Percentiles rank a stretch among this genome's conserved stretches.
Evolutionary conservation across 768 basidiomycete species (phyloP).

Genomic region (Psilocybe sp.): DNA sequence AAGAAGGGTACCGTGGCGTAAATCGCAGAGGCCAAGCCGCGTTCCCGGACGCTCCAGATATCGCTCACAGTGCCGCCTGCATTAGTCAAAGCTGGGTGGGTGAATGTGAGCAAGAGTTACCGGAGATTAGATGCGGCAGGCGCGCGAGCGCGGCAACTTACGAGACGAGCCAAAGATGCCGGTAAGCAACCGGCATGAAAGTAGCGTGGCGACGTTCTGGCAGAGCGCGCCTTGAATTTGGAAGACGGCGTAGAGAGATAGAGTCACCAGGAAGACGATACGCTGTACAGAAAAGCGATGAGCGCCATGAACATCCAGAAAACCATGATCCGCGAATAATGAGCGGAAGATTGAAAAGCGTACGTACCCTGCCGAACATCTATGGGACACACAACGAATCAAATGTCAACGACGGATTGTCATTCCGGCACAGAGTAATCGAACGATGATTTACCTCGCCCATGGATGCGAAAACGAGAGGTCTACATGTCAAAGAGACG

Average conservation of each 20-base stretch:
- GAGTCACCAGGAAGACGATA: slow-evolving; percentile 51
- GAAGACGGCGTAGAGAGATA: slow-evolving; percentile 47
- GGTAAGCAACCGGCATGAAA: slow-evolving; percentile 52
- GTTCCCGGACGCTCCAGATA: slow-evolving; percentile 57
- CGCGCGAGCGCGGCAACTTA: slow-evolving; percentile 20
- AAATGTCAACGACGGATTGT: slow-evolving; percentile 6
- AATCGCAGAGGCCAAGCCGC: slow-evolving; percentile 56
- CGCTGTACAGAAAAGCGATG: slow-evolving; percentile 30
- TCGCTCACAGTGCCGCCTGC: slow-evolving; percentile 57
- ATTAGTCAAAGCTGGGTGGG: slow-evolving; percentile 50
- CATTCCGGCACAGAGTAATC: slow-evolving; percentile 5
- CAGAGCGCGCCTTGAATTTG: slow-evolving; percentile 54
- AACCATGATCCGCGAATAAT: background rate
- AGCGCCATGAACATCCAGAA: background rate
- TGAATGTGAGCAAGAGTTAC: slow-evolving; percentile 1
- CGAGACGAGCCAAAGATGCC: slow-evolving; percentile 60
- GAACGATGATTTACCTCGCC: slow-evolving; percentile 43
- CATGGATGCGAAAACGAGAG: slow-evolving; percentile 55
- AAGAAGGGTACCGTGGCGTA: slow-evolving; percentile 60
- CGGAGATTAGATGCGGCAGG: background rate
- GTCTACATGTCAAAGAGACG: slow-evolving; percentile 24
- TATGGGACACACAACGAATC: slow-evolving; percentile 15
- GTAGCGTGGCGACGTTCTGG: slow-evolving; percentile 43
- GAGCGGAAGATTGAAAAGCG: slow-evolving; percentile 10
- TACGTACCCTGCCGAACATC: slow-evolving; percentile 50